Conservation (phyloP, 257 asterid genomes). For the Jaltomata sinuosa region DNA sequence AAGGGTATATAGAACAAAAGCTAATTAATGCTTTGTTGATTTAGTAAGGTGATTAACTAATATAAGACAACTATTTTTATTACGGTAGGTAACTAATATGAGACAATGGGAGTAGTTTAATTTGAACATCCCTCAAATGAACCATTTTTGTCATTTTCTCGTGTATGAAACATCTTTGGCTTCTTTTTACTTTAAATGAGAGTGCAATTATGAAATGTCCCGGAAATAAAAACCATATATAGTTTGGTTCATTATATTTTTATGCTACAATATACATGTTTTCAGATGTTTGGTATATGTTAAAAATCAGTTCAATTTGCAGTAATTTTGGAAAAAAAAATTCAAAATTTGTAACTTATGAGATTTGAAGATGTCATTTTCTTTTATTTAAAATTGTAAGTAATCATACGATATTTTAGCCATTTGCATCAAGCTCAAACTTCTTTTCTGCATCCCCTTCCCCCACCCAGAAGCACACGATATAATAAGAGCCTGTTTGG, state of each 20-base stretch:
- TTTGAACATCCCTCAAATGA: background rate
- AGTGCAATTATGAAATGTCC: background rate
- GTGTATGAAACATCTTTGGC: background rate
- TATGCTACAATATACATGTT: background rate
- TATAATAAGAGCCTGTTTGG: no score
- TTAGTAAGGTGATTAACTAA: no score
- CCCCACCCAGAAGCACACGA: no score
- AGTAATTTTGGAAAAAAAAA: background rate
- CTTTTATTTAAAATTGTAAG: no score
- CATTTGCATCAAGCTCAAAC: no score
- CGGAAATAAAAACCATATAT: background rate
- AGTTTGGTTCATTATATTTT: background rate
- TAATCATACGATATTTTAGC: no score
- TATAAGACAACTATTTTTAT: no score
- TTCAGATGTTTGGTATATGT: background rate
- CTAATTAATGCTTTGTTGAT: no score
- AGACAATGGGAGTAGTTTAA: no score
- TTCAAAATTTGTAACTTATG: background rate
- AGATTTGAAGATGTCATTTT: background rate
- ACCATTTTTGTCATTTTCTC: background rate
- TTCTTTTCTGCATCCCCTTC: no score
- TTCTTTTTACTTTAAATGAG: background rate
- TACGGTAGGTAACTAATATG: no score
- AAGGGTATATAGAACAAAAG: no score
- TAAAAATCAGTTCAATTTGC: background rate